Evolutionary conservation across 441 rosid species (phyloP).

Genomic region (Arabidopsis lyrata): DNA sequence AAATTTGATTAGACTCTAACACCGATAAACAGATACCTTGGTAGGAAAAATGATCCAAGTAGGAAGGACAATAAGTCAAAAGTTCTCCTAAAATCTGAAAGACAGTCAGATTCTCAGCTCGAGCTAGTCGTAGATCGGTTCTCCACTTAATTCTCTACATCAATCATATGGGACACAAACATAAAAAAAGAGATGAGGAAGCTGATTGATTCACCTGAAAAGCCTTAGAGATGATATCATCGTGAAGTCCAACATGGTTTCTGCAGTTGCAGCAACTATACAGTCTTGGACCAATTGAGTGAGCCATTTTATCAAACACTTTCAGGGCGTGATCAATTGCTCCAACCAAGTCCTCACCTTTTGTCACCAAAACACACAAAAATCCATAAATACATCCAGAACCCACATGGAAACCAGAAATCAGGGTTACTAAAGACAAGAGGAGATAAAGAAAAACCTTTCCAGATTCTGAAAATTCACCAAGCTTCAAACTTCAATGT

Average conservation of each 20-base stretch:
- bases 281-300: conserved; percentile 72
- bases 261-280: conserved; percentile 90
- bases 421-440: background rate
- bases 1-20: background rate
- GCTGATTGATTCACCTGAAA: conserved; percentile 75
- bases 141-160: conserved; percentile 2
- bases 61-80: background rate
- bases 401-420: conserved; percentile 9
- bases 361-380: conserved; percentile 3
- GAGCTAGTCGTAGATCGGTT: conserved; percentile 17
- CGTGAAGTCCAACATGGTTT: conserved; percentile 83
- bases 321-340: conserved; percentile 33
- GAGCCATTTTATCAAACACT: conserved; percentile 61
- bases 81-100: background rate
- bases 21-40: background rate
- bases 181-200: conserved; percentile 28
- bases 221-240: conserved; percentile 88
- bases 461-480: conserved; percentile 7
- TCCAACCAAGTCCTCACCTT: conserved; percentile 39
- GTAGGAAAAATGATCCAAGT: background rate
- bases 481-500: conserved; percentile 32
- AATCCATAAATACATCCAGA: background rate
- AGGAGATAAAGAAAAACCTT: conserved; percentile 22
- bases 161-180: background rate
- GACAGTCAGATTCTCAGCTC: background rate